Evolutionary conservation across 805 yeast species (phyloP).

Genomic region (Limtongia smithiae): DNA sequence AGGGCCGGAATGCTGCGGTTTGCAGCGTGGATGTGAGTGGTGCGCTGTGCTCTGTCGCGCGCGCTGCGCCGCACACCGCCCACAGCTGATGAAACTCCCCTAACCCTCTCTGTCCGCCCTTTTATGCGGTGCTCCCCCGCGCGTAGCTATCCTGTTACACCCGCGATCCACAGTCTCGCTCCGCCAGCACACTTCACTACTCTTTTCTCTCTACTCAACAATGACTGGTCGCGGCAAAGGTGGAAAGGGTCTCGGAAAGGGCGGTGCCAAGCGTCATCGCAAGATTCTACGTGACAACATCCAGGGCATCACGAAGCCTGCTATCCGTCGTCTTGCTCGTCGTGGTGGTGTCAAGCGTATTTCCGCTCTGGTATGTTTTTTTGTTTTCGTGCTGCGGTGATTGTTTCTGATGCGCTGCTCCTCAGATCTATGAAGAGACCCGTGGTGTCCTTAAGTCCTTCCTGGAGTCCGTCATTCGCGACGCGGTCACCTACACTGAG

Average conservation of each 20-base stretch:
- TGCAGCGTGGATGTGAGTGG: too few species aligned
- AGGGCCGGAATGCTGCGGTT: too few species aligned
- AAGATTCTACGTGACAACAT: constrained; percentile 99
- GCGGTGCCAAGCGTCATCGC: constrained; percentile 99
- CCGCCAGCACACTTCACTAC: neutral
- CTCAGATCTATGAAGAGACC: constrained; percentile 88
- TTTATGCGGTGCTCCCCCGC: constrained; percentile 11
- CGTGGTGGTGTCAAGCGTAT: constrained; percentile 99
- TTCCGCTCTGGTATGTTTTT: constrained; percentile 63
- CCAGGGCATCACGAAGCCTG: constrained; percentile 99
- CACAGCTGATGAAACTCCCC: constrained; percentile 22
- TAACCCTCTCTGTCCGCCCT: constrained; percentile 12
- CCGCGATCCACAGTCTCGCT: neutral
- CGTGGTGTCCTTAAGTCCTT: constrained; percentile 94
- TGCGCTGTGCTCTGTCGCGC: constrained; percentile 8
- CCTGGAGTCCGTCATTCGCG: constrained; percentile 96
- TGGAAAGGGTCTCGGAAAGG: constrained; percentile 99
- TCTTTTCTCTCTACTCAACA: constrained; percentile 32
- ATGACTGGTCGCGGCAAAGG: constrained; percentile 99
- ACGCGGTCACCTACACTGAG: constrained; percentile 98
- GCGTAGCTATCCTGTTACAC: neutral
- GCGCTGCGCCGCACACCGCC: neutral
- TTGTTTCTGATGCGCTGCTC: neutral
- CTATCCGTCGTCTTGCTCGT: constrained; percentile 99
- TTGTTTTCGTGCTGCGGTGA: neutral